A percentile compares a stretch with the other conserved stretches of the same genome.
These are phyloP conservation scores for Acanthamoeba quina DNA, from an alignment of 208 protist genomes.

Conservation along the genomic window DNA sequence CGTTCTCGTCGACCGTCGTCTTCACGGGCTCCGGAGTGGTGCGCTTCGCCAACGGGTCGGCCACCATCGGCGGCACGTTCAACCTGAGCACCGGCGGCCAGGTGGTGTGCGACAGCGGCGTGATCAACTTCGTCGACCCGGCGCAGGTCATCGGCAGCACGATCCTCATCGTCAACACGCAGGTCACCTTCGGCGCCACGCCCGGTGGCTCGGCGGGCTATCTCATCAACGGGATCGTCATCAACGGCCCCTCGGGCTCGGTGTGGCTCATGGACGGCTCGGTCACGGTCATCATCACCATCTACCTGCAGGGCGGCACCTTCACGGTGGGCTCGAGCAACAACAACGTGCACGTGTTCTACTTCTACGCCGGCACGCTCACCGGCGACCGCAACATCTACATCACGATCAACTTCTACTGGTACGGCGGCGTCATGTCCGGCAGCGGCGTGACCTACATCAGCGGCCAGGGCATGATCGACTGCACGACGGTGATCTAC, in stretches of 20 bases:
- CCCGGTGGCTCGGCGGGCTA: not conserved
- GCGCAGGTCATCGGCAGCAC: conserved; percentile 55
- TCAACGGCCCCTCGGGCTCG: not conserved
- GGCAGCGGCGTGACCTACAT: conserved; percentile 30
- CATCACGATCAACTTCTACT: conserved; percentile 69
- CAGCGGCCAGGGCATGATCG: conserved; percentile 26
- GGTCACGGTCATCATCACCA: conserved; percentile 46
- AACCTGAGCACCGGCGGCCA: conserved; percentile 10
- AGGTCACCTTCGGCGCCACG: conserved; percentile 39
- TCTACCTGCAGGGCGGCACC: conserved; percentile 15
- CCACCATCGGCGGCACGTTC: conserved; percentile 50
- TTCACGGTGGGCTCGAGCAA: conserved; percentile 42
- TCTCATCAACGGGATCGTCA: conserved; percentile 18
- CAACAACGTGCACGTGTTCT: conserved; percentile 57
- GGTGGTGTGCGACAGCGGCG: conserved; percentile 42
- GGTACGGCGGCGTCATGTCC: conserved; percentile 59
- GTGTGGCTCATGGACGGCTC: conserved; percentile 59
- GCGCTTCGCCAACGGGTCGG: conserved; percentile 63
- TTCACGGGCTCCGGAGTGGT: conserved; percentile 48
- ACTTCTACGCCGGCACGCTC: conserved; percentile 49
- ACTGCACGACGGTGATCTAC: conserved; percentile 48
- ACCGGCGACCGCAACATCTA: conserved; percentile 57
- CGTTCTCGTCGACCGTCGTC: conserved; percentile 42
- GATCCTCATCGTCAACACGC: conserved; percentile 58
- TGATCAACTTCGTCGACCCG: conserved; percentile 63